Percentiles rank a stretch among this genome's conserved stretches.
Conservation (phyloP, 805 yeast species). For the Saccharomycopsis babjevae region DNA sequence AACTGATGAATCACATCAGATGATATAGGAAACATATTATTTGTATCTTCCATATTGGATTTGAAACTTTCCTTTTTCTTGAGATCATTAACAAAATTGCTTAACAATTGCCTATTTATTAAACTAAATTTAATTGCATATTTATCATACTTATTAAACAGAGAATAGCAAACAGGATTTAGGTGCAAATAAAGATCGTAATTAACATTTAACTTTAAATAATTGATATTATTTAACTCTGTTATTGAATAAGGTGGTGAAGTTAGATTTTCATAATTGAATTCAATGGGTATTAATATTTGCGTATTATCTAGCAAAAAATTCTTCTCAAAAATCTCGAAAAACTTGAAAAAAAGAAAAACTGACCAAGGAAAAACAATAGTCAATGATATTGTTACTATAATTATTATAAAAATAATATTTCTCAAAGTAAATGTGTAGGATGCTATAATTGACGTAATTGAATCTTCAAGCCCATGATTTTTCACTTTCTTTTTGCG, state of each 20-base stretch:
- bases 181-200: conserved; percentile 8
- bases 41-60: background rate
- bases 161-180: background rate
- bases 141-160: background rate
- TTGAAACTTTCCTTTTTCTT: background rate
- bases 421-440: background rate
- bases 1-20: background rate
- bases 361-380: conserved; percentile 16
- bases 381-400: background rate
- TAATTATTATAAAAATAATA: background rate
- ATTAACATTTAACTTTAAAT: background rate
- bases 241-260: conserved; percentile 5
- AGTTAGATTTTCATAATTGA: conserved; percentile 7
- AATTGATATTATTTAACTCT: background rate
- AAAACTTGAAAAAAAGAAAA: conserved; percentile 12
- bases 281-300: conserved; percentile 12
- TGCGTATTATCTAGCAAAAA: background rate
- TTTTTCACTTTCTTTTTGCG: background rate
- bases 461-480: background rate
- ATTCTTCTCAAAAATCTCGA: background rate
- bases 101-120: background rate
- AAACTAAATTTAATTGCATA: background rate
- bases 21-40: background rate
- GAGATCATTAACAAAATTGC: background rate
- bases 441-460: background rate